Percentiles rank a stretch among this genome's conserved stretches.
These are phyloP conservation scores for Vigna radiata DNA, from an alignment of 306 rosid genomes.

Conservation along the genomic window DNA sequence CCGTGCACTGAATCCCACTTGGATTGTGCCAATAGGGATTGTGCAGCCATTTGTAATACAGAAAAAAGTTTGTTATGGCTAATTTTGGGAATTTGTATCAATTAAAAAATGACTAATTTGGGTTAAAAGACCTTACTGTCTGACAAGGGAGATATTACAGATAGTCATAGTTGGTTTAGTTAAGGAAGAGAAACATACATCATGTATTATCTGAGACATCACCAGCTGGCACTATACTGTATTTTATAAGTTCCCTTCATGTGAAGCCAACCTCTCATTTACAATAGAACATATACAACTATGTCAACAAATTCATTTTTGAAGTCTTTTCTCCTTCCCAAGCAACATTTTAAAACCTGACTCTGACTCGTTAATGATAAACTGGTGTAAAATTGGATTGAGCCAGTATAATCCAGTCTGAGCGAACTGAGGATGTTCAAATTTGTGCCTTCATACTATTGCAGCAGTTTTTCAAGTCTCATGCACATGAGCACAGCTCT, in stretches of 20 bases:
- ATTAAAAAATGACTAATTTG: background rate
- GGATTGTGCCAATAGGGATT: constrained; percentile 12
- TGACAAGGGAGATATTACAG: background rate
- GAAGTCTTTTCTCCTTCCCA: background rate
- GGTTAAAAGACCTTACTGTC: background rate
- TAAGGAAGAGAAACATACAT: too few relatives aligned
- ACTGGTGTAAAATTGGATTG: too few relatives aligned
- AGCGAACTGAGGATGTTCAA: too few relatives aligned
- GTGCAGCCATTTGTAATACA: constrained; percentile 5
- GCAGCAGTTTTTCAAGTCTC: too few relatives aligned
- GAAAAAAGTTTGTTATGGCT: constrained; percentile 22
- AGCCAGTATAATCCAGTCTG: too few relatives aligned
- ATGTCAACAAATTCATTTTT: background rate
- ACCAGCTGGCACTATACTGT: too few relatives aligned
- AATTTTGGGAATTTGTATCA: background rate
- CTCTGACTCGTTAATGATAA: too few relatives aligned
- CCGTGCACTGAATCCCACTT: background rate
- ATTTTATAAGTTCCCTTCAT: constrained; percentile 6
- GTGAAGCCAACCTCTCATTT: background rate
- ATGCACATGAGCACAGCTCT: too few relatives aligned
- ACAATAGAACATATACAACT: background rate
- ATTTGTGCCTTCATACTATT: too few relatives aligned
- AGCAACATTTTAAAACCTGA: background rate
- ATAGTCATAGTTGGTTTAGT: too few relatives aligned
- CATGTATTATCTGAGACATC: too few relatives aligned